Percentiles rank a stretch among this genome's conserved stretches.
These are phyloP conservation scores for Globomyces pollinis-pini DNA, from an alignment of 192 early-diverging fungal species.

Conservation along the genomic window DNA sequence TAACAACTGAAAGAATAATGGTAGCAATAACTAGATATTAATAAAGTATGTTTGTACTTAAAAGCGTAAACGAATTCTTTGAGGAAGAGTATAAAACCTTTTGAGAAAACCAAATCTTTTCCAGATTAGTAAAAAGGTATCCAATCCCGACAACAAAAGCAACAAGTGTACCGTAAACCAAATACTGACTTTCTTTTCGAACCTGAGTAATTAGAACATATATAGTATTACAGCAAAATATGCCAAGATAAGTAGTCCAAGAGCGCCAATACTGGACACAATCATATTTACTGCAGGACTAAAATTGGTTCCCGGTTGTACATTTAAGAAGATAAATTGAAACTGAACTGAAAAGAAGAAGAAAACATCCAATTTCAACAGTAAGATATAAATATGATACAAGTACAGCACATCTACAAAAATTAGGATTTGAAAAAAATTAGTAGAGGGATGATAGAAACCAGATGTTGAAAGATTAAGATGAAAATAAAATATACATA, in stretches of 20 bases:
- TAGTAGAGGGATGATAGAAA: neutral
- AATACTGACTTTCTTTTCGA: conserved; percentile 50
- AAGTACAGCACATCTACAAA: conserved; percentile 37
- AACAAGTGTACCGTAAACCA: conserved; percentile 53
- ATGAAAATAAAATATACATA: conserved; percentile 22
- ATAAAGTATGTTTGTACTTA: conserved; percentile 49
- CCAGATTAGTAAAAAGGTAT: conserved; percentile 62
- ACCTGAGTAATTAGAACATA: conserved; percentile 29
- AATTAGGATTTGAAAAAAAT: neutral
- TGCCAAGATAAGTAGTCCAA: conserved; percentile 53
- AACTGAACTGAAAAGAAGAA: conserved; percentile 71
- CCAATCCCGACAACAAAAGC: conserved; percentile 54
- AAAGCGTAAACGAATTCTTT: conserved; percentile 60
- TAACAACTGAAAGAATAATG: conserved; percentile 32
- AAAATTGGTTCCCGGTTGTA: conserved; percentile 31
- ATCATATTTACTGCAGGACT: conserved; percentile 34
- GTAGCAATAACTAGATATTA: conserved; percentile 5
- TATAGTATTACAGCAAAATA: conserved; percentile 43
- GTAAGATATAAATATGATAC: conserved; percentile 73
- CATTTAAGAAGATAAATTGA: conserved; percentile 57
- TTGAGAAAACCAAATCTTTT: conserved; percentile 48
- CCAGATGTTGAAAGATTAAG: neutral
- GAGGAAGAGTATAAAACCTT: conserved; percentile 36
- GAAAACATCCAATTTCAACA: conserved; percentile 77
- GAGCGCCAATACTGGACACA: conserved; percentile 50